A percentile compares a stretch with the other conserved stretches of the same genome.
Conservation (phyloP, 2,329 filamentous ascomycete genomes). For the Colletotrichum truncatum region DNA sequence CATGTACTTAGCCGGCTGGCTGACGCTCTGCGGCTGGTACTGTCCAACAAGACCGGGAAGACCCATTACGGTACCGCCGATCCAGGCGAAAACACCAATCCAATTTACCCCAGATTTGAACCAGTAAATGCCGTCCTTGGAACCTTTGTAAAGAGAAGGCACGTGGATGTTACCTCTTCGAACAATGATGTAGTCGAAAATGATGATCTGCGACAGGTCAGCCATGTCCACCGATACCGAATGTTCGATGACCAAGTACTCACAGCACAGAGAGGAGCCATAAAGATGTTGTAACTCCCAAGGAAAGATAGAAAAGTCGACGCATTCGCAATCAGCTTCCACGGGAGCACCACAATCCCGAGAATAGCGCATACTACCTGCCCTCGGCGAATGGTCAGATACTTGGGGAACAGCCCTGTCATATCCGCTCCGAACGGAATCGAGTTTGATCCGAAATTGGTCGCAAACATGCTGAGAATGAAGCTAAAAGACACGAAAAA, state of each 20-base stretch:
- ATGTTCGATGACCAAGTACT: not conserved
- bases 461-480: constrained; percentile 34
- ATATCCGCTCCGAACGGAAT: constrained; percentile 45
- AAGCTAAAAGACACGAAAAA: constrained; percentile 41
- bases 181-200: constrained; percentile 45
- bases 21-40: constrained; percentile 36
- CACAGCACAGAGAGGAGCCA: constrained; percentile 37
- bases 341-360: constrained; percentile 41
- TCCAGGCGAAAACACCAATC: constrained; percentile 37
- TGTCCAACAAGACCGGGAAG: constrained; percentile 39
- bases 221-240: not conserved
- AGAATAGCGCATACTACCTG: constrained; percentile 42
- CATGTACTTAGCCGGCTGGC: constrained; percentile 37
- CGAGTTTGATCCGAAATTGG: constrained; percentile 40
- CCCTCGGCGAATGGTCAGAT: constrained; percentile 42
- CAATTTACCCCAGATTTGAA: constrained; percentile 44
- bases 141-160: constrained; percentile 40
- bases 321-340: constrained; percentile 40
- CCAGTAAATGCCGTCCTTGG: constrained; percentile 39
- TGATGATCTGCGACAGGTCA: constrained; percentile 35
- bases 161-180: constrained; percentile 43
- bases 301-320: constrained; percentile 36
- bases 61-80: constrained; percentile 35
- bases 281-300: constrained; percentile 38
- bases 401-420: constrained; percentile 41